Conservation (phyloP, 805 yeast species). For the Blastobotrys robertii region DNA sequence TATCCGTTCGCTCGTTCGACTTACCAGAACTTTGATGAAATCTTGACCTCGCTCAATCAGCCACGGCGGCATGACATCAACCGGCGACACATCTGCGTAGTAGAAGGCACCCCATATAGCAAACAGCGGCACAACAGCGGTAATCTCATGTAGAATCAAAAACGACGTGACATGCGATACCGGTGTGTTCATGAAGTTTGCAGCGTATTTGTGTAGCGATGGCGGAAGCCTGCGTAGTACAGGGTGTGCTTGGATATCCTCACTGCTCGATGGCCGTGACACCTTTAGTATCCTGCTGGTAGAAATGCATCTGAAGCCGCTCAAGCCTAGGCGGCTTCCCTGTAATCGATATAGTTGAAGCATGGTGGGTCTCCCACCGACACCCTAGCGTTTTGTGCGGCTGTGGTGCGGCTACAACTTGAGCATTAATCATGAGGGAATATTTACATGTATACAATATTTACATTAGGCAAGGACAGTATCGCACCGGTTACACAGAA, state of each 20-base stretch:
- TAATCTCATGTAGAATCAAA: conserved; percentile 58
- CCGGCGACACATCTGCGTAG: conserved; percentile 42
- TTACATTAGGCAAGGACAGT: conserved; percentile 19
- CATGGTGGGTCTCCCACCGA: too few relatives aligned
- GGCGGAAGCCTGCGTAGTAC: conserved; percentile 39
- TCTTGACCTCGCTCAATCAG: conserved; percentile 50
- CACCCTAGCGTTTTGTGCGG: too few relatives aligned
- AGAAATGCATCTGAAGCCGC: too few relatives aligned
- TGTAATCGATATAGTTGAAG: too few relatives aligned
- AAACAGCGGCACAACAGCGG: conserved; percentile 64
- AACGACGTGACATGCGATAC: conserved; percentile 54
- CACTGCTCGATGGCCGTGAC: too few relatives aligned
- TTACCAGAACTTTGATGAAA: conserved; percentile 45
- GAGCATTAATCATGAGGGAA: neutral
- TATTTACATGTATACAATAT: conserved; percentile 14
- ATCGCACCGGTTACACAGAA: conserved; percentile 60
- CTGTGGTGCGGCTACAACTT: too few relatives aligned
- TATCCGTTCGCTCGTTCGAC: conserved; percentile 23
- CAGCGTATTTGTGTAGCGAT: conserved; percentile 41
- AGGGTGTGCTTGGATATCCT: conserved; percentile 9
- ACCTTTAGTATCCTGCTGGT: neutral
- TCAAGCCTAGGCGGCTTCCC: too few relatives aligned
- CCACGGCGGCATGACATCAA: conserved; percentile 45
- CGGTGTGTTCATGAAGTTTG: conserved; percentile 45
- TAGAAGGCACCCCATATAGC: conserved; percentile 61